Conservation (phyloP, 768 basidiomycete genomes). For the Leccinellum rugosiceps region DNA sequence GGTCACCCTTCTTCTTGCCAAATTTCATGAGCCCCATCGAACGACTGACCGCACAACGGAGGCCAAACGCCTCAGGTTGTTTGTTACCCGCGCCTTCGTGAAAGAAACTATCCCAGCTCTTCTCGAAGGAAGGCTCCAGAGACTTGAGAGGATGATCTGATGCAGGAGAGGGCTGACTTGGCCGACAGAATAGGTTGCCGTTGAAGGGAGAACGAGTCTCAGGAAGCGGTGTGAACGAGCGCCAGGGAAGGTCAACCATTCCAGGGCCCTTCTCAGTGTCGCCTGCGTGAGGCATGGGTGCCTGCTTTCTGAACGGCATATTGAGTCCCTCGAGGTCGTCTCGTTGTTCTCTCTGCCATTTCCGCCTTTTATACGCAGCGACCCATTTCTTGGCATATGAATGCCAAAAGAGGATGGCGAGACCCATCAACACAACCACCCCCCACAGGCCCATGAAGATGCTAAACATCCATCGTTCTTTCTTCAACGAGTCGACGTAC, state of each 20-base stretch:
- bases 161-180: slow-evolving; percentile 33
- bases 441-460: slow-evolving; percentile 85
- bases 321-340: slow-evolving; percentile 44
- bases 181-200: slow-evolving; percentile 37
- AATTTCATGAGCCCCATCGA: slow-evolving; percentile 44
- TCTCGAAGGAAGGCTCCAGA: slow-evolving; percentile 33
- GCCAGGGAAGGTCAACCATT: slow-evolving; percentile 28
- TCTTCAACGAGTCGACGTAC: slow-evolving; percentile 70
- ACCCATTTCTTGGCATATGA: slow-evolving; percentile 50
- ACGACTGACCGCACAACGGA: slow-evolving; percentile 25
- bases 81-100: slow-evolving; percentile 22
- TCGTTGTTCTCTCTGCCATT: slow-evolving; percentile 52
- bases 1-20: slow-evolving; percentile 36
- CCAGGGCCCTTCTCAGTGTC: slow-evolving; percentile 26
- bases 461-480: slow-evolving; percentile 80
- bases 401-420: slow-evolving; percentile 70
- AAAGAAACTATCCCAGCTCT: slow-evolving; percentile 47
- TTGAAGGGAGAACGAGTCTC: slow-evolving; percentile 30
- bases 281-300: slow-evolving; percentile 16
- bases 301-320: slow-evolving; percentile 20
- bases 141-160: slow-evolving; percentile 23
- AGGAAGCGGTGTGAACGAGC: slow-evolving; percentile 53
- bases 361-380: slow-evolving; percentile 45
- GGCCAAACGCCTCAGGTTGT: slow-evolving; percentile 24
- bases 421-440: slow-evolving; percentile 77